phyloP scores from a whole-genome alignment of 2,329 filamentous ascomycete genomes.

The Fonsecaea multimorphosa region DNA sequence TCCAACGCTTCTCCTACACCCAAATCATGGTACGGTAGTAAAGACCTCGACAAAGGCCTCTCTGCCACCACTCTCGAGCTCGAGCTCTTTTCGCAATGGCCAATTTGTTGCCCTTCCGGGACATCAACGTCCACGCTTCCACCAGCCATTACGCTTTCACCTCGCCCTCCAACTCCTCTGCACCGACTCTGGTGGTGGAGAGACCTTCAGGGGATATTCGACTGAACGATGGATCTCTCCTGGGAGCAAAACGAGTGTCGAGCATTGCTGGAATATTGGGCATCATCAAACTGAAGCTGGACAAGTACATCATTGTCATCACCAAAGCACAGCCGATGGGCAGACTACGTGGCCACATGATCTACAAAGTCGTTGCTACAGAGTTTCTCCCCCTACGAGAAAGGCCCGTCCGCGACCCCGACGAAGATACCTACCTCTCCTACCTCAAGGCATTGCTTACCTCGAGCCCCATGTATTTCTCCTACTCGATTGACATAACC shows the following conservation, averaged over 20 bases:
- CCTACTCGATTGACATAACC: constrained; percentile 94
- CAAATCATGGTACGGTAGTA: constrained; percentile 14
- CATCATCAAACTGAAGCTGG: constrained; percentile 87
- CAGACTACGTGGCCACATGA: constrained; percentile 90
- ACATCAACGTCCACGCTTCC: constrained; percentile 95
- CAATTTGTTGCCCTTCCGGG: constrained; percentile 74
- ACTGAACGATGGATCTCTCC: constrained; percentile 77
- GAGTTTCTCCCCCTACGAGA: constrained; percentile 92
- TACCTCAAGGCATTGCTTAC: constrained; percentile 83
- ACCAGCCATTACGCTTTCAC: constrained; percentile 94
- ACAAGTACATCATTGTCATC: constrained; percentile 97
- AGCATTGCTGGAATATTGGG: constrained; percentile 95
- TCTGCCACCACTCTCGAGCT: constrained; percentile 1
- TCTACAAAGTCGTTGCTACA: constrained; percentile 89
- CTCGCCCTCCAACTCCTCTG: constrained; percentile 89
- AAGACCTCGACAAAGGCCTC: constrained; percentile 15
- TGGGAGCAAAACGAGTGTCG: constrained; percentile 81
- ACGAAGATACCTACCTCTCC: constrained; percentile 88
- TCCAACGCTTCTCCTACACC: not conserved
- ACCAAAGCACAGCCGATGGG: constrained; percentile 92
- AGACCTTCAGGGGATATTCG: constrained; percentile 89
- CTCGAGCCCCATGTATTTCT: constrained; percentile 93
- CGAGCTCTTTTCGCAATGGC: constrained; percentile 34
- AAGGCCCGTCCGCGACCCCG: constrained; percentile 84
- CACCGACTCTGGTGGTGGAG: constrained; percentile 86